Conservation (phyloP, 768 basidiomycete genomes). For the Suillus spraguei region DNA sequence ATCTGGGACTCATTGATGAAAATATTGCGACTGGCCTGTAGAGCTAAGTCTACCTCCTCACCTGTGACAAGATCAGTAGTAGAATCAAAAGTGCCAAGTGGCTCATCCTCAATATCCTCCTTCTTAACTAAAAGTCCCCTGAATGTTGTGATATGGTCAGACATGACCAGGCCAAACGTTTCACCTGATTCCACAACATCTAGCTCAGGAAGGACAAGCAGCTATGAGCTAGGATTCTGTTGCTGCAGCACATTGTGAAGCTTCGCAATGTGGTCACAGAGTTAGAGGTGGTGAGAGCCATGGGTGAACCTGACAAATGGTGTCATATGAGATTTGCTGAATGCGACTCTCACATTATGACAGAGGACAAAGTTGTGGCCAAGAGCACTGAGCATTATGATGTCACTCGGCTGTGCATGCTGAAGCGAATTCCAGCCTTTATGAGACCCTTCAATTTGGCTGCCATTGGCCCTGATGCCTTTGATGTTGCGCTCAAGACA, state of each 20-base stretch:
- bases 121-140: slow-evolving; percentile 4
- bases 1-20: too few species aligned
- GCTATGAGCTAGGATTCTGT: neutral
- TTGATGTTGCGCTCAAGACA: slow-evolving; percentile 23
- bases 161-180: slow-evolving; percentile 14
- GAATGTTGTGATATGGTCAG: slow-evolving; percentile 4
- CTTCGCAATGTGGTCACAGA: slow-evolving; percentile 20
- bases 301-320: slow-evolving; percentile 17
- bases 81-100: neutral
- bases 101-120: neutral
- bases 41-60: too few species aligned
- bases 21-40: too few species aligned
- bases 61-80: neutral
- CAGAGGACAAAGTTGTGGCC: slow-evolving; percentile 27
- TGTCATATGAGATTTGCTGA: neutral
- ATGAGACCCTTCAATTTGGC: slow-evolving; percentile 31
- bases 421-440: slow-evolving; percentile 31
- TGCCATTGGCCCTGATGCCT: slow-evolving; percentile 29
- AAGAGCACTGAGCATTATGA: slow-evolving; percentile 19
- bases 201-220: slow-evolving; percentile 7
- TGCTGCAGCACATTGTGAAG: slow-evolving; percentile 18
- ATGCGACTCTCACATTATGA: slow-evolving; percentile 21
- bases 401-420: slow-evolving; percentile 23
- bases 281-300: slow-evolving; percentile 29
- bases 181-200: slow-evolving; percentile 12